Conservation (phyloP, 192 early-diverging fungal species). For the Coemansia sp. region DNA sequence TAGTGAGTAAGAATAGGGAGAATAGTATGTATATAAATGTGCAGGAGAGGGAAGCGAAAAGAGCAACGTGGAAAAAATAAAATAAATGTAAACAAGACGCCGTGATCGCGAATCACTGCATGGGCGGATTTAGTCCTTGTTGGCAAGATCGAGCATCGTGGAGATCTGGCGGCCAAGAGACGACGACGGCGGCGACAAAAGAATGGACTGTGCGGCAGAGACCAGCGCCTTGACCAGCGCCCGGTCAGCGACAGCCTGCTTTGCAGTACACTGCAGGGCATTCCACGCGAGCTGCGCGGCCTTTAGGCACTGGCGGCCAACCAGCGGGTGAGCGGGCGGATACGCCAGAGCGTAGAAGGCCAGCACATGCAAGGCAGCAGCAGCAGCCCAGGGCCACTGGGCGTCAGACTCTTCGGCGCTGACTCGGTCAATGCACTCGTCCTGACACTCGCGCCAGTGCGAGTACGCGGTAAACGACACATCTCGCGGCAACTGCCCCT, state of each 20-base stretch:
- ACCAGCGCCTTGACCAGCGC: neutral
- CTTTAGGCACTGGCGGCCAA: constrained; percentile 41
- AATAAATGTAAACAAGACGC: neutral
- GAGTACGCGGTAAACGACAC: constrained; percentile 45
- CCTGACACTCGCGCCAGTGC: constrained; percentile 53
- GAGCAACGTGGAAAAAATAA: neutral
- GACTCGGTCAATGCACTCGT: constrained; percentile 36
- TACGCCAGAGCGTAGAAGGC: constrained; percentile 36
- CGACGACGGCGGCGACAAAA: neutral
- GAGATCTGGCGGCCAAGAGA: neutral
- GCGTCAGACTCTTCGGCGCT: neutral
- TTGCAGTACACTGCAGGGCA: neutral
- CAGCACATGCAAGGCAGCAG: constrained; percentile 35
- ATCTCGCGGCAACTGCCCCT: neutral
- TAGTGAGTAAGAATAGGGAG: neutral
- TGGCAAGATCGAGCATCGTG: neutral
- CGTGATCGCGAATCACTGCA: neutral
- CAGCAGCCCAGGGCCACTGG: constrained; percentile 19
- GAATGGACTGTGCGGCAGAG: neutral
- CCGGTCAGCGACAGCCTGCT: neutral
- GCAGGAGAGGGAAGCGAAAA: neutral
- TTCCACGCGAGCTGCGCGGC: constrained; percentile 33
- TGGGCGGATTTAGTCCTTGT: constrained; percentile 1
- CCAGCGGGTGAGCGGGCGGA: constrained; percentile 21
- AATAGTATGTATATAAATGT: neutral